Evolutionary conservation across 225 moss, liverwort and hornwort genomes (phyloP), one percentile per base, ranked within the genome.

Genomic region (Lunularia cruciata): DNA sequence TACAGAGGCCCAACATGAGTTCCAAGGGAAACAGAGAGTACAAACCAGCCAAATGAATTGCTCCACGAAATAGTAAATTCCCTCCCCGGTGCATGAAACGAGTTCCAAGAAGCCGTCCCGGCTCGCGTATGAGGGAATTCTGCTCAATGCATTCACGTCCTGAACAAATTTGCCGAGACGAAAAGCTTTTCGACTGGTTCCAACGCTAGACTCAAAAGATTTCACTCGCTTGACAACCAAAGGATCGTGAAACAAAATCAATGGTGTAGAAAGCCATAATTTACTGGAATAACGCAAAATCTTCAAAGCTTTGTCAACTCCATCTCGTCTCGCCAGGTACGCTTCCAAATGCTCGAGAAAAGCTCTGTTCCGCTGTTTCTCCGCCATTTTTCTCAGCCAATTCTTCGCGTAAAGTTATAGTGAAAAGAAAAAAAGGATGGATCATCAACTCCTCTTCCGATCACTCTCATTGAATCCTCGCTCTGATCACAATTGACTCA

Each of bases 41-140:
- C 88, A 78, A 68, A 93, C 98, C 88, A 98, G 81, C 98, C 98
- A 98, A 31, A 98, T 80, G 63, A 93, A 90, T 56, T 98, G 98
- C 84, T 98, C 98, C 25, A 98, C 81, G 38, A 98, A 98, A 69
- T 85, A 98, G 70, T 98, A 98, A 60, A 86, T 70, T 5, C 93
- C 98, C 60, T 98, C 98, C 3, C 91, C 93, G 30, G 80, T 77
- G 2, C 69, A 86, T 19, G 93, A 89, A 11, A 98, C 73, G 25
- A 91, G 78, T 74, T 91, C 93, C 62, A 98, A 68, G 35, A 89
- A 6, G 1, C 86, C 89, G 32, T 85, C 85, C 15, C 83, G 43
- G 2, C 87, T 64, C 36, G 33, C 57, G 14, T 83, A 28, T 27
- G 75, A 59, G 22, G 78, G 52, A 43, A 58, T 80, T 75, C 71